Evolutionary conservation across 2,329 filamentous ascomycete genomes (phyloP), one percentile per base, ranked within the genome.

Genomic region (Dactylellina haptotyla): DNA sequence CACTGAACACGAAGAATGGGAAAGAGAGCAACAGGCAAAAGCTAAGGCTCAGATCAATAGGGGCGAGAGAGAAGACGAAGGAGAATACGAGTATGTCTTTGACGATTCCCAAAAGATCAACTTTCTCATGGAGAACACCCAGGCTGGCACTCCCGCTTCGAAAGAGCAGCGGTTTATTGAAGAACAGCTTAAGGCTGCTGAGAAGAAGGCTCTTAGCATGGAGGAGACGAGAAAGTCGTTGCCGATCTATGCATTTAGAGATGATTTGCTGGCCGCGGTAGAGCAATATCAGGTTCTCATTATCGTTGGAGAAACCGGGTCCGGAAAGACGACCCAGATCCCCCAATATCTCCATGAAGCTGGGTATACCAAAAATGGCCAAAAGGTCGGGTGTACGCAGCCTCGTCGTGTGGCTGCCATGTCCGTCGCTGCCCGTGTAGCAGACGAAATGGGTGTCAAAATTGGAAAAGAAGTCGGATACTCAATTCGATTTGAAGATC

Each of bases 1-100:
- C 67, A 97, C 93, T 0, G 95, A 99, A 80, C 91, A 97, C 75
- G 93, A 99, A 75, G 91, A 97, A 79, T 99, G 94, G 94, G 95
- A 99, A 80, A 84, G 88, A 67, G 94, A 98, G 79, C 94, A 98
- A 82, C 87, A 90, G 0, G 86, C 89, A 65, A 96, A 96, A 80
- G 93, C 92, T 4, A 95, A 94, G 80, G 89, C 92, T 0, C 63
- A 75, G 20, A 48, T 66, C 43, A 85, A 87, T 76, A 87, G 88
- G 59, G 83, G 88, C 0, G 92, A 96, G 79, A 86, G 89, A 34
- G 88, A 90, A 12, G 89, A 93, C 58, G 89, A 93, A 76, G 89
- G 89, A 10, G 89, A 96, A 69, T 99, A 98, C 79, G 91, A 95
- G 77, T 97, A 93, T 79, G 91, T 99, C 12, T 89, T 99, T 79